A percentile compares a stretch with the other conserved stretches of the same genome.
Conservation (phyloP, 768 basidiomycete species). For the Macrolepiota fuliginosa region DNA sequence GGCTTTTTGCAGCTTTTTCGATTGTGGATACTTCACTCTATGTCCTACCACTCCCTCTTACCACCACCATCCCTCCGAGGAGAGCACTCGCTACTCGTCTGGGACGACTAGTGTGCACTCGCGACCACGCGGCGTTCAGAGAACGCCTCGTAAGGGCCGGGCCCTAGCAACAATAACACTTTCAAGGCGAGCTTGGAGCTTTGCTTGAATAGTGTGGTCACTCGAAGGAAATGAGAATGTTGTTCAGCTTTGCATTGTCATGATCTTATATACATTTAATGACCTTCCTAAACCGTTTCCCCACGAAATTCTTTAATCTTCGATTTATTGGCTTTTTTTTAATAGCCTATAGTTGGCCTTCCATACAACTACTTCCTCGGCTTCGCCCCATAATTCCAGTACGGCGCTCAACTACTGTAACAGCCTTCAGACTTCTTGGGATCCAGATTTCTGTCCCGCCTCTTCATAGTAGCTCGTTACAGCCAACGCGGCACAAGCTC, state of each 20-base stretch:
- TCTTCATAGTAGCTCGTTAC: neutral
- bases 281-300: neutral
- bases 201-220: neutral
- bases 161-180: neutral
- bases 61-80: neutral
- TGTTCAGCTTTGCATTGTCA: neutral
- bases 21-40: no score
- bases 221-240: neutral
- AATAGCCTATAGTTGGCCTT: no score
- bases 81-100: neutral
- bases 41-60: neutral
- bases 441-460: neutral
- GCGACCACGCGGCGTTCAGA: neutral
- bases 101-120: neutral
- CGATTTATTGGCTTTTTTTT: no score
- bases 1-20: no score
- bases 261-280: neutral
- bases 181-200: neutral
- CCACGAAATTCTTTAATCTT: no score
- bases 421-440: neutral
- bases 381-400: neutral
- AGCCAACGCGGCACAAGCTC: neutral
- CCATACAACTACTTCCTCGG: no score
- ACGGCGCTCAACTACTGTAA: neutral
- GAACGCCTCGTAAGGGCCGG: neutral